These are phyloP conservation scores for Primulina tabacum DNA, from an alignment of 257 asterid genomes.

Conservation along the genomic window DNA sequence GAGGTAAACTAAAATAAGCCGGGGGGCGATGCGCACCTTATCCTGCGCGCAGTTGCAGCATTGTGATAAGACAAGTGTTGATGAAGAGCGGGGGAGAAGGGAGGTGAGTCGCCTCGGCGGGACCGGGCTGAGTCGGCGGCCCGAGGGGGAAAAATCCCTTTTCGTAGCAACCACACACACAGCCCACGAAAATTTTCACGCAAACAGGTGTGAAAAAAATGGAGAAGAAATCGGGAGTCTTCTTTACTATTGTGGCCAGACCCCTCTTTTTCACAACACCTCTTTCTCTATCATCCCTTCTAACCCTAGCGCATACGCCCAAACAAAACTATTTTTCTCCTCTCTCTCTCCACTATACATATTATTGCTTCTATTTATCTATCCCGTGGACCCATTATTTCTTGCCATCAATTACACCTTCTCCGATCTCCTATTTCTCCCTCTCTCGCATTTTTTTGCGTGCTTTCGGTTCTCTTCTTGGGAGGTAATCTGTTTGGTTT, in stretches of 20 bases:
- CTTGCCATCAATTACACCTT: slow-evolving; percentile 26
- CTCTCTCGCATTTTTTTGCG: slow-evolving; percentile 14
- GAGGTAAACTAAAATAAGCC: slow-evolving; percentile 31
- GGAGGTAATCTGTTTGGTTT: slow-evolving; percentile 30
- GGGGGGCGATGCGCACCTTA: slow-evolving; percentile 17
- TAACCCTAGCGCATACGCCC: slow-evolving; percentile 50
- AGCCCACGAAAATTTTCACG: slow-evolving; percentile 24
- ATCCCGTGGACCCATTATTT: slow-evolving; percentile 32
- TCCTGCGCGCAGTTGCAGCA: slow-evolving; percentile 65
- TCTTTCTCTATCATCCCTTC: slow-evolving; percentile 28
- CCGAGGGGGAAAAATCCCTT: slow-evolving; percentile 36
- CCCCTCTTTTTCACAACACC: slow-evolving; percentile 31
- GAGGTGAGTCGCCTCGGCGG: slow-evolving; percentile 49
- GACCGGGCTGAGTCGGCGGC: slow-evolving; percentile 40
- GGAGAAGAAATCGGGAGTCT: slow-evolving; percentile 75
- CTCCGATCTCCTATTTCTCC: slow-evolving; percentile 5
- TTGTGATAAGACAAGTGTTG: slow-evolving; percentile 17
- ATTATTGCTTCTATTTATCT: slow-evolving; percentile 21
- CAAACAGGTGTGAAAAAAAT: slow-evolving; percentile 54
- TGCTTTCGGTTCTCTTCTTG: slow-evolving; percentile 11
- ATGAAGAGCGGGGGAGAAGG: slow-evolving; percentile 29
- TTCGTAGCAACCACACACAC: slow-evolving; percentile 30
- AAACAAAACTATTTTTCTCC: slow-evolving; percentile 26
- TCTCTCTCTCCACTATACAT: slow-evolving; percentile 26
- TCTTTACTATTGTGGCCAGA: slow-evolving; percentile 42